Percentiles rank a stretch among this genome's conserved stretches.
Evolutionary conservation across 305 asterid genomes (phyloP).

Genomic region (Fraxinus paxiana): DNA sequence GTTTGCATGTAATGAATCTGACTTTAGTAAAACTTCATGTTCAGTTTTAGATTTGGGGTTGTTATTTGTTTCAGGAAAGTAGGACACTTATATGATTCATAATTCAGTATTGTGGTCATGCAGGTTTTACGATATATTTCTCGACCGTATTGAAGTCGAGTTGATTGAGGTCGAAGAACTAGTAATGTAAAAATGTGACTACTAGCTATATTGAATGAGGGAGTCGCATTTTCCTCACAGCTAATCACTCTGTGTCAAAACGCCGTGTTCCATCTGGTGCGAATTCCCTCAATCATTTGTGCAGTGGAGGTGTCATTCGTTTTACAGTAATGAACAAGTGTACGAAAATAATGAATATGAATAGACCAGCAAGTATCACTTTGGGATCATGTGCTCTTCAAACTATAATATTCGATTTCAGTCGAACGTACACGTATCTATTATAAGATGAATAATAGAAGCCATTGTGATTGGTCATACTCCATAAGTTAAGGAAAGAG

Average conservation of each 20-base stretch:
- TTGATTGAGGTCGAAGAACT: not conserved
- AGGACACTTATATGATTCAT: not conserved
- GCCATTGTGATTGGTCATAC: slow-evolving; percentile 26
- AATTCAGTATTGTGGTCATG: not conserved
- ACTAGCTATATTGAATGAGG: not conserved
- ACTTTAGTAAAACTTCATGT: not conserved
- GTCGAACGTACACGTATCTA: not conserved
- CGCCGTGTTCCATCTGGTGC: not conserved
- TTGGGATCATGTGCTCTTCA: not conserved
- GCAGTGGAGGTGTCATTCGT: not conserved
- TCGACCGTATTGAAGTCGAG: not conserved
- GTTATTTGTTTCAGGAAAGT: not conserved
- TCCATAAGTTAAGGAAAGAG: slow-evolving; percentile 28
- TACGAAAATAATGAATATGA: too few relatives aligned
- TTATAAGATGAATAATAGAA: not conserved
- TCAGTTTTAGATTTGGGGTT: not conserved
- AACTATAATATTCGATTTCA: not conserved
- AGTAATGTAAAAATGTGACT: not conserved
- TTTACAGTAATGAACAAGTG: not conserved
- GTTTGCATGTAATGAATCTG: not conserved
- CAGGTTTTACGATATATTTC: not conserved
- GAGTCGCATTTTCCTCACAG: not conserved
- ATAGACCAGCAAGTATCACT: not conserved
- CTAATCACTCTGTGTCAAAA: not conserved
- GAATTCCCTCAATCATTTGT: not conserved